Conservation (phyloP, 1,284 basidiomycete species). For the Ustilago tritici region DNA sequence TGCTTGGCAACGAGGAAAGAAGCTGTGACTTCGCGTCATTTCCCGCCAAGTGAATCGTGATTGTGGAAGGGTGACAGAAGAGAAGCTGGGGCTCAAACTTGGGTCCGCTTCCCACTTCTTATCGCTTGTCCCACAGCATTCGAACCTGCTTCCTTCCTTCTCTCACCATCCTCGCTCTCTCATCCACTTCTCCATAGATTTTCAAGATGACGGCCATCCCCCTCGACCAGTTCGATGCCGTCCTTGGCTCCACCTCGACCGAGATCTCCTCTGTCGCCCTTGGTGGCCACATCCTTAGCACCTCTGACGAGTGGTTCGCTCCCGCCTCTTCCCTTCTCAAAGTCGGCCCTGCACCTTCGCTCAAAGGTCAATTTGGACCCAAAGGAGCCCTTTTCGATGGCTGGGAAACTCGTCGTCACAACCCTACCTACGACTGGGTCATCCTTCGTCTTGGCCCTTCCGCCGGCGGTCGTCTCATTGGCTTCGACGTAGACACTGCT, state of each 20-base stretch:
- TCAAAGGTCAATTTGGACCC: constrained; percentile 92
- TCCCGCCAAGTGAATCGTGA: constrained; percentile 5
- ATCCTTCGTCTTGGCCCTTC: constrained; percentile 87
- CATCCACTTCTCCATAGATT: background rate
- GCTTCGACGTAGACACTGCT: constrained; percentile 95
- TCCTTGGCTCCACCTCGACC: constrained; percentile 58
- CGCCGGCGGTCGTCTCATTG: constrained; percentile 77
- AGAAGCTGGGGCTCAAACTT: constrained; percentile 5
- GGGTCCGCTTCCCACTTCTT: background rate
- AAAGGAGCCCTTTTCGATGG: constrained; percentile 94
- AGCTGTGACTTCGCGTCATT: constrained; percentile 8
- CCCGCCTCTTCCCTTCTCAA: constrained; percentile 85
- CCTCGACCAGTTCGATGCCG: constrained; percentile 43
- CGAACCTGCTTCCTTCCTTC: background rate
- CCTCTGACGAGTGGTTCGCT: constrained; percentile 97
- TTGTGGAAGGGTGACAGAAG: background rate
- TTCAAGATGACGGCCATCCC: constrained; percentile 40
- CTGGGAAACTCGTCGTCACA: constrained; percentile 93
- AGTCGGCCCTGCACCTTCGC: constrained; percentile 70
- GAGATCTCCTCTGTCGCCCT: constrained; percentile 90
- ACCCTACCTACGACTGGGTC: constrained; percentile 88
- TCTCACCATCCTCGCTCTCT: background rate
- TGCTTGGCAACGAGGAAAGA: background rate
- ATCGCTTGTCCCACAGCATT: background rate
- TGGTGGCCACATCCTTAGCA: constrained; percentile 80